Conservation (phyloP, 1,284 basidiomycete species). For the Puccinia triticina region DNA sequence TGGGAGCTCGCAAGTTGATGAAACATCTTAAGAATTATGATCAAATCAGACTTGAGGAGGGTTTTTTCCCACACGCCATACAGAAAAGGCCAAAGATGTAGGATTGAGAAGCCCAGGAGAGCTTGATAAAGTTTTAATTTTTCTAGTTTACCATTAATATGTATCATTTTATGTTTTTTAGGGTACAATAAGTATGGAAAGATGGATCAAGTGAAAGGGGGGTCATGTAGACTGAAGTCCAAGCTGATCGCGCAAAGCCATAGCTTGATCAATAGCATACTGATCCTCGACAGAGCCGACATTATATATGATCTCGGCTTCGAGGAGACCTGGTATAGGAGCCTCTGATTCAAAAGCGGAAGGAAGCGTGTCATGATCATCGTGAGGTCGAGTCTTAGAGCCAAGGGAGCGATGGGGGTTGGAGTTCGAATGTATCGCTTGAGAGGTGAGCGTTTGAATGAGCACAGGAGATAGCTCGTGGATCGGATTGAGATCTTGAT, state of each 20-base stretch:
- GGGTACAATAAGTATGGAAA: background rate
- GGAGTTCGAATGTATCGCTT: slow-evolving; percentile 6
- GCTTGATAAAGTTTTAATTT: too few species aligned
- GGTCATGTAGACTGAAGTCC: background rate
- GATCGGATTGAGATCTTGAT: slow-evolving; percentile 21
- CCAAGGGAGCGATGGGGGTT: background rate
- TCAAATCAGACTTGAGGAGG: too few species aligned
- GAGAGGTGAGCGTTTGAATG: slow-evolving; percentile 10
- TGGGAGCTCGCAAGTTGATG: too few species aligned
- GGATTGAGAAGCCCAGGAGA: too few species aligned
- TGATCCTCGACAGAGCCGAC: slow-evolving; percentile 35
- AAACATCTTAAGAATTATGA: too few species aligned
- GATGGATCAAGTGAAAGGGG: background rate
- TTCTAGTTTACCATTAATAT: too few species aligned
- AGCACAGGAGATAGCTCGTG: slow-evolving; percentile 9
- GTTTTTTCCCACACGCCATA: too few species aligned
- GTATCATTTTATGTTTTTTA: too few species aligned
- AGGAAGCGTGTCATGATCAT: background rate
- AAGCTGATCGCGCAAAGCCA: slow-evolving; percentile 35
- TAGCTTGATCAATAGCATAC: slow-evolving; percentile 37
- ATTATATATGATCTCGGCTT: slow-evolving; percentile 39
- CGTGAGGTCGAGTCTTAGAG: background rate
- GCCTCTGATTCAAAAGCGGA: background rate
- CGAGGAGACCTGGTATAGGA: background rate
- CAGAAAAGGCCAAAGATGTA: too few species aligned